phyloP scores from a whole-genome alignment of 208 protist genomes.

The Crithidia thermophila region DNA sequence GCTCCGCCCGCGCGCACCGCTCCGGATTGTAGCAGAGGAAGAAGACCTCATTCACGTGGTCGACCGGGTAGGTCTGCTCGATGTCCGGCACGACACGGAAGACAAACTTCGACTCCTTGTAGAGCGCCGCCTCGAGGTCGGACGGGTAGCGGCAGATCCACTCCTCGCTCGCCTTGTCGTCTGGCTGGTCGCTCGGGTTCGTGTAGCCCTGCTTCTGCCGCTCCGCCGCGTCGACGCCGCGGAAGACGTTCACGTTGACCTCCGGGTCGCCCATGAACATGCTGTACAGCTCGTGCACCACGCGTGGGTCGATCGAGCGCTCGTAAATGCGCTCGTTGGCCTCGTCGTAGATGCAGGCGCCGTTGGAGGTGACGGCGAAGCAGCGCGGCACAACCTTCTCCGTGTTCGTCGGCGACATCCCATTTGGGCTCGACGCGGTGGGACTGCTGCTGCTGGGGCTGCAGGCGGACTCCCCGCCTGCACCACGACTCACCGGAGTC shows the following conservation, averaged over 20 bases:
- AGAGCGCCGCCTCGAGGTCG: constrained; percentile 48
- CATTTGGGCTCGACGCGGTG: background rate
- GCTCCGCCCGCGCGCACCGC: constrained; percentile 35
- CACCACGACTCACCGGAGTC: background rate
- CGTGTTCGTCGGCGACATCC: background rate
- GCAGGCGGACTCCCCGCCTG: constrained; percentile 7
- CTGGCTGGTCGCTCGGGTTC: constrained; percentile 50
- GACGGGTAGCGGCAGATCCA: constrained; percentile 62
- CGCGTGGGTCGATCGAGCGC: constrained; percentile 33
- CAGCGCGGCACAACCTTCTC: constrained; percentile 51
- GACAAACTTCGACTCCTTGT: constrained; percentile 49
- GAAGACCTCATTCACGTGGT: constrained; percentile 67
- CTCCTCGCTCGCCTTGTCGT: constrained; percentile 58
- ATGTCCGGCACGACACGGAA: constrained; percentile 53
- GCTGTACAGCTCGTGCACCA: constrained; percentile 44
- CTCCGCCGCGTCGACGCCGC: constrained; percentile 36
- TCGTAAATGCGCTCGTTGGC: constrained; percentile 49
- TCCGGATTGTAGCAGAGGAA: constrained; percentile 64
- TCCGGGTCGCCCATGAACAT: constrained; percentile 53
- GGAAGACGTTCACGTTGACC: constrained; percentile 68
- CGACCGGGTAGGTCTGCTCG: constrained; percentile 42
- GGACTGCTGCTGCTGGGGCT: background rate
- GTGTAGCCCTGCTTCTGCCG: constrained; percentile 35
- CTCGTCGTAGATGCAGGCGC: constrained; percentile 68
- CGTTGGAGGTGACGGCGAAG: constrained; percentile 73